phyloP scores from a whole-genome alignment of 345 rosid genomes.

The Moringa oleifera region DNA sequence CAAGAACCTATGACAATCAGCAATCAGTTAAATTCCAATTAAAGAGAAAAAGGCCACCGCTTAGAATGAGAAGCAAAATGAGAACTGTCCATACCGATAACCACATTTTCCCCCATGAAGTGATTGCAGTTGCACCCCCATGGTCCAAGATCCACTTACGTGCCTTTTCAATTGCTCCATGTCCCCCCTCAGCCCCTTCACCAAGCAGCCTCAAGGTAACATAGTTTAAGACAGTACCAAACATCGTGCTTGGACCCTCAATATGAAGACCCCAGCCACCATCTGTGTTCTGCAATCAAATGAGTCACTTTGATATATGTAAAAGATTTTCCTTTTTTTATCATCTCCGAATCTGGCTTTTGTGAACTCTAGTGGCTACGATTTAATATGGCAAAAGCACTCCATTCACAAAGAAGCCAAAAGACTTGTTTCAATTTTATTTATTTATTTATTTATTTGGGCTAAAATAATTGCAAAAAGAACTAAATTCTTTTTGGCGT shows the following conservation, averaged over 20 bases:
- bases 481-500: neutral
- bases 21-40: slow-evolving; percentile 8
- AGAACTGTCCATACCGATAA: slow-evolving; percentile 45
- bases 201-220: slow-evolving; percentile 70
- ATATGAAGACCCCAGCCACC: slow-evolving; percentile 94
- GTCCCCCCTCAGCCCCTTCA: slow-evolving; percentile 57
- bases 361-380: neutral
- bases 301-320: neutral
- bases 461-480: neutral
- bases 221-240: slow-evolving; percentile 57
- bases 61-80: neutral
- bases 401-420: too few species aligned
- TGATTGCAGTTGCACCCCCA: slow-evolving; percentile 66
- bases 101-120: slow-evolving; percentile 87
- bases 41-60: too few species aligned
- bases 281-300: slow-evolving; percentile 55
- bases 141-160: slow-evolving; percentile 68
- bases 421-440: too few species aligned
- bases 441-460: too few species aligned
- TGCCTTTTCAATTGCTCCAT: slow-evolving; percentile 48
- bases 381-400: too few species aligned
- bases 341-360: neutral
- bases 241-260: slow-evolving; percentile 77
- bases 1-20: slow-evolving; percentile 43
- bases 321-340: too few species aligned